Conservation (phyloP, 2,329 filamentous ascomycete genomes). For the Endothia cerciana region DNA sequence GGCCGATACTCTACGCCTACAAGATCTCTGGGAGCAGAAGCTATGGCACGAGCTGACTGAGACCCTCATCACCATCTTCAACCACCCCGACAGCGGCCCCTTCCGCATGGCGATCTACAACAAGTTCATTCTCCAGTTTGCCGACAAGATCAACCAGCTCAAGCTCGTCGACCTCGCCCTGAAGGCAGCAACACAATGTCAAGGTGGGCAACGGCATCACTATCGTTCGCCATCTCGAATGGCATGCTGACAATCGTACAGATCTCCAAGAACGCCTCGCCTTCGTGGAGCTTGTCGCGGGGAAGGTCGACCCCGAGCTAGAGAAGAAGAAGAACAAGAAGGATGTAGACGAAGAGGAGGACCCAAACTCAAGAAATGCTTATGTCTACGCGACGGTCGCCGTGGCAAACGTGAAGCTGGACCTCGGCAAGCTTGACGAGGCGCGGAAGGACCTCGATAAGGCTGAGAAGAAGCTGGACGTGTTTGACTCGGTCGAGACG, state of each 20-base stretch:
- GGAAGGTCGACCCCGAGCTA: constrained; percentile 87
- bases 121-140: constrained; percentile 92
- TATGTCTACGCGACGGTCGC: constrained; percentile 93
- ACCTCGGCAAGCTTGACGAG: constrained; percentile 77
- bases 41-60: constrained; percentile 99
- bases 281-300: constrained; percentile 82
- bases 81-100: constrained; percentile 74
- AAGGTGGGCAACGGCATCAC: constrained; percentile 54
- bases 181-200: constrained; percentile 83
- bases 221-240: neutral
- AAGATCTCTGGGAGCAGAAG: constrained; percentile 97
- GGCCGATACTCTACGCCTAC: constrained; percentile 85
- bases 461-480: constrained; percentile 85
- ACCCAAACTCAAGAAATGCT: constrained; percentile 76
- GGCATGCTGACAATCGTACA: constrained; percentile 42
- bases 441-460: constrained; percentile 85
- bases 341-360: constrained; percentile 30
- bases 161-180: constrained; percentile 92
- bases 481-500: constrained; percentile 93
- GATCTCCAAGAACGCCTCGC: constrained; percentile 84
- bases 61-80: constrained; percentile 85
- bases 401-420: constrained; percentile 84
- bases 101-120: constrained; percentile 92
- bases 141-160: constrained; percentile 98
- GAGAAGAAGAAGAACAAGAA: constrained; percentile 31